Conservation (phyloP, 169 alveolate species). For the Perkinsus olseni region DNA sequence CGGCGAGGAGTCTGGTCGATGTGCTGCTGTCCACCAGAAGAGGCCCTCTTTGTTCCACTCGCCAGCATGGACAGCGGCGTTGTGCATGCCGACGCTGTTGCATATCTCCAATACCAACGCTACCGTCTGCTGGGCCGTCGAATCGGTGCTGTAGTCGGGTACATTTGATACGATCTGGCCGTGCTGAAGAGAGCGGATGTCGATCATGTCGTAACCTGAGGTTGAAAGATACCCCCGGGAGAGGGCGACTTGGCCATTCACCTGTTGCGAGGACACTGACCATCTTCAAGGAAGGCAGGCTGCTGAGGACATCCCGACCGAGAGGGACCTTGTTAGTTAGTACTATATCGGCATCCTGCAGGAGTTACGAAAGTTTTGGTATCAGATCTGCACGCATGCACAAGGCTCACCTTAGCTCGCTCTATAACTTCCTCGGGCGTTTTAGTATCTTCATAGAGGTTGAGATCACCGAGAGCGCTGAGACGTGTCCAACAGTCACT, state of each 20-base stretch:
- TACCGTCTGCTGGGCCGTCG: not conserved
- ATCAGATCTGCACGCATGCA: not conserved
- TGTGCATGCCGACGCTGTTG: not conserved
- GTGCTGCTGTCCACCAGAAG: not conserved
- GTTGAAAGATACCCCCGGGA: not conserved
- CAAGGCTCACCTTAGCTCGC: not conserved
- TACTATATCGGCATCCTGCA: not conserved
- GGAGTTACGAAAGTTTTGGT: not conserved
- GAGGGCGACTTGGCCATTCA: not conserved
- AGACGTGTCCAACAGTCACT: not conserved
- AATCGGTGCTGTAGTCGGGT: not conserved
- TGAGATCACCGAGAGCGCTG: not conserved
- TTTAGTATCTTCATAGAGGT: not conserved
- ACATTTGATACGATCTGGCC: not conserved
- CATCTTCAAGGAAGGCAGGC: not conserved
- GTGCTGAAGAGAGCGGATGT: not conserved
- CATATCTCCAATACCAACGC: not conserved
- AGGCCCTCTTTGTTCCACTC: not conserved
- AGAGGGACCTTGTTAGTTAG: not conserved
- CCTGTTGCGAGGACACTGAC: not conserved
- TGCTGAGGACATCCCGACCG: not conserved
- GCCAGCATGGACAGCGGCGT: not conserved
- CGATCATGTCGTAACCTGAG: not conserved
- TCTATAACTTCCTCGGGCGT: not conserved
- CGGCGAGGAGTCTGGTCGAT: not conserved